These are phyloP conservation scores for Otatea glauca DNA, from an alignment of 176 grass and related monocot species.

Conservation along the genomic window DNA sequence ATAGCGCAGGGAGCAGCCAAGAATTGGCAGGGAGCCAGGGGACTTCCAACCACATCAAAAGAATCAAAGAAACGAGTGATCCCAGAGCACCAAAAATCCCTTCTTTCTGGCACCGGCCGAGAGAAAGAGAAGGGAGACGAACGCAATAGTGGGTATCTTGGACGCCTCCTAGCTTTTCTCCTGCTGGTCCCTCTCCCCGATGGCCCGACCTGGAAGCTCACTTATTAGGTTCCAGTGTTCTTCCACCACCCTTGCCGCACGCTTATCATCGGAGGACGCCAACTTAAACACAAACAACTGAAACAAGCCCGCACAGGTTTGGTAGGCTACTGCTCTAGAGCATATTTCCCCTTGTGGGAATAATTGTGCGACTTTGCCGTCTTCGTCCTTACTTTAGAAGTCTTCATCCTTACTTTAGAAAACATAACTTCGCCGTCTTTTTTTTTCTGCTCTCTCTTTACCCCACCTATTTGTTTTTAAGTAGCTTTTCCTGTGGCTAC, in stretches of 20 bases:
- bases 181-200: slow-evolving; percentile 15
- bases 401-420: not conserved
- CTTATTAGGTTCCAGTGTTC: slow-evolving; percentile 38
- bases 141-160: slow-evolving; percentile 36
- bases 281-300: not conserved
- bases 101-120: slow-evolving; percentile 32
- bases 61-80: slow-evolving; percentile 16
- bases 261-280: slow-evolving; percentile 29
- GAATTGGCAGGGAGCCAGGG: not conserved
- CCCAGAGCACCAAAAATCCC: slow-evolving; percentile 31
- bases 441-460: not conserved
- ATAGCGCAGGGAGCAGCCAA: not conserved
- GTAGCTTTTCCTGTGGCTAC: not conserved
- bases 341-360: slow-evolving; percentile 18
- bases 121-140: not conserved
- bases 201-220: slow-evolving; percentile 32
- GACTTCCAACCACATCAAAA: not conserved
- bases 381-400: not conserved
- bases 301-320: slow-evolving; percentile 24
- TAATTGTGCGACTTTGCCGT: slow-evolving; percentile 38
- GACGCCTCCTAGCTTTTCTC: slow-evolving; percentile 31
- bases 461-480: not conserved
- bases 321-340: slow-evolving; percentile 38
- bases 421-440: not conserved
- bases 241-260: slow-evolving; percentile 8